Conservation (phyloP, 176 grass and related monocot species). For the Eremochloa ophiuroides region DNA sequence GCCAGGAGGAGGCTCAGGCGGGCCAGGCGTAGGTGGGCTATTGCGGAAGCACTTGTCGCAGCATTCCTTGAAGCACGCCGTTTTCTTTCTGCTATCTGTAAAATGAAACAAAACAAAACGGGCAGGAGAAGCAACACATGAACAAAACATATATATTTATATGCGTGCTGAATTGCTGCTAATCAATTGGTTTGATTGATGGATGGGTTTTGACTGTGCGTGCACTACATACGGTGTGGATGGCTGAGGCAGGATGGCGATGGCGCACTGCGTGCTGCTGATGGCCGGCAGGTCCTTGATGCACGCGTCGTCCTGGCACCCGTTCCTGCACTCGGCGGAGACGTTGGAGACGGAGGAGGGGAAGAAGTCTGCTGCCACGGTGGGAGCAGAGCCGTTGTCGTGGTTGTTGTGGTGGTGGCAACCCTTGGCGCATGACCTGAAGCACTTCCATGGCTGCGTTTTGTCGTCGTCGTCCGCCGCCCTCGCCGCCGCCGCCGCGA, state of each 20-base stretch:
- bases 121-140: not conserved
- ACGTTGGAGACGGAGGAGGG: not conserved
- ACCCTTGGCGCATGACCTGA: not conserved
- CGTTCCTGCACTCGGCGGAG: slow-evolving; percentile 5
- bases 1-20: not conserved
- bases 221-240: not conserved
- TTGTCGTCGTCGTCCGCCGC: slow-evolving; percentile 5
- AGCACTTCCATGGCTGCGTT: not conserved
- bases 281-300: slow-evolving; percentile 16
- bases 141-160: not conserved
- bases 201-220: not conserved
- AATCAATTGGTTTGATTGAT: not conserved
- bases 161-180: not conserved
- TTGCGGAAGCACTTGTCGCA: not conserved
- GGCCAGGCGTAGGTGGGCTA: not conserved
- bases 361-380: not conserved
- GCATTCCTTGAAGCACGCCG: not conserved
- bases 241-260: not conserved
- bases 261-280: slow-evolving; percentile 22
- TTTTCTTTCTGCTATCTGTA: not conserved
- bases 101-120: not conserved
- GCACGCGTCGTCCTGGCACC: slow-evolving; percentile 18
- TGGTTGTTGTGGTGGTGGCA: not conserved
- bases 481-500: not conserved
- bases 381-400: not conserved